Conservation (phyloP, 2,329 filamentous ascomycete species). For the Fusarium tuaranense region DNA sequence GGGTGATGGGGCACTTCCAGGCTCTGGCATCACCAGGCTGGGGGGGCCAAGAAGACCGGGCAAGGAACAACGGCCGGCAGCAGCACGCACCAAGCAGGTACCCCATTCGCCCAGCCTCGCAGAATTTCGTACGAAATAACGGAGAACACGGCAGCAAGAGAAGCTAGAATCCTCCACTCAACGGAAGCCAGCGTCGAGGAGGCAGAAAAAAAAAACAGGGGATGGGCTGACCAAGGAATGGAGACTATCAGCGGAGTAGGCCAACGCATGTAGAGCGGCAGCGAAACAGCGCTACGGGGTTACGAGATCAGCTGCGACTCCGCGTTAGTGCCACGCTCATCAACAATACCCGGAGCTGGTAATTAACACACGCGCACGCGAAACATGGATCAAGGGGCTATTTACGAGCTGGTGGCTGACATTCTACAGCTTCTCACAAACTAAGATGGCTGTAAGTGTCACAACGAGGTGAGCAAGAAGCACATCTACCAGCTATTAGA, state of each 20-base stretch:
- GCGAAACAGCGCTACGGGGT: conserved; percentile 13
- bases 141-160: not conserved
- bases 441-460: not conserved
- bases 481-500: not conserved
- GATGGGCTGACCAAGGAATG: conserved; percentile 17
- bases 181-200: conserved; percentile 1
- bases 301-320: conserved; percentile 25
- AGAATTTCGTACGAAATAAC: conserved; percentile 11
- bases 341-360: not conserved
- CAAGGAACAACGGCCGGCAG: conserved; percentile 16
- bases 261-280: conserved; percentile 12
- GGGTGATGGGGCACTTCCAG: conserved; percentile 15
- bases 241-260: conserved; percentile 33
- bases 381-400: conserved; percentile 19
- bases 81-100: conserved; percentile 21
- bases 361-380: not conserved
- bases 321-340: conserved; percentile 20
- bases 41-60: not conserved
- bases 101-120: conserved; percentile 31
- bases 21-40: not conserved
- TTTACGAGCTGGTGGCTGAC: conserved; percentile 21
- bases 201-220: not conserved
- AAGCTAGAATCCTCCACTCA: not conserved
- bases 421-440: not conserved
- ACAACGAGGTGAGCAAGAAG: not conserved